These are phyloP conservation scores for Mycena citricolor DNA, from an alignment of 1,284 basidiomycete species.

Conservation along the genomic window DNA sequence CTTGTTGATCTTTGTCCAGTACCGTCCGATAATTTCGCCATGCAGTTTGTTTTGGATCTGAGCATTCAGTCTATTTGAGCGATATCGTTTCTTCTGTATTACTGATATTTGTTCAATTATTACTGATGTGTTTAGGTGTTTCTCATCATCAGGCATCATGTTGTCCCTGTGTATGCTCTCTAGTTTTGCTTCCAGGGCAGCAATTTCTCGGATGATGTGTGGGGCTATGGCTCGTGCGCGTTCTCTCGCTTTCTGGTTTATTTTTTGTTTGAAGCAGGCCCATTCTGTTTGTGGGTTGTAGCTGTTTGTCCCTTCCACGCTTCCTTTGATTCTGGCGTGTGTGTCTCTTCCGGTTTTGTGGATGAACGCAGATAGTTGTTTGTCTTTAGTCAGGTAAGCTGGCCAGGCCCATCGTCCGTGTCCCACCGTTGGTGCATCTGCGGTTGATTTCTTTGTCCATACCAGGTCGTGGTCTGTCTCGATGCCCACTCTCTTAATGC, in stretches of 20 bases:
- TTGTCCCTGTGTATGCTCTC: not conserved
- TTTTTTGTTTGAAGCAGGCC: not conserved
- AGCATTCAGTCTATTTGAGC: not conserved
- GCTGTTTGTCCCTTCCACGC: not conserved
- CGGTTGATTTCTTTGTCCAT: not conserved
- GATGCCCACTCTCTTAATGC: slow-evolving; percentile 4
- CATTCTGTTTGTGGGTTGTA: not conserved
- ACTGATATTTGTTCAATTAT: not conserved
- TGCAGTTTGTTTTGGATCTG: slow-evolving; percentile 8
- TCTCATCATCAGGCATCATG: not conserved
- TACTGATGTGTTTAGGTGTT: not conserved
- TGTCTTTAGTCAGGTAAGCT: slow-evolving; percentile 6
- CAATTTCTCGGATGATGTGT: not conserved
- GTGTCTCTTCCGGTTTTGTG: not conserved
- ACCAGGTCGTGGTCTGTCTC: slow-evolving; percentile 18
- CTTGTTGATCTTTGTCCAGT: not conserved
- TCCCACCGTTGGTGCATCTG: slow-evolving; percentile 9
- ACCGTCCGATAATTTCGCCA: not conserved
- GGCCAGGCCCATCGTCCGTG: slow-evolving; percentile 22
- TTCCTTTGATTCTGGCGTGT: not conserved
- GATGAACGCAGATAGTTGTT: slow-evolving; percentile 8
- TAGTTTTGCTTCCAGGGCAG: not conserved
- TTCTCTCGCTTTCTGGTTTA: not conserved
- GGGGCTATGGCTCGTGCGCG: not conserved
- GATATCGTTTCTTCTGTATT: not conserved